Evolutionary conservation across 805 yeast species (phyloP).

Genomic region (Candida odintsovae): DNA sequence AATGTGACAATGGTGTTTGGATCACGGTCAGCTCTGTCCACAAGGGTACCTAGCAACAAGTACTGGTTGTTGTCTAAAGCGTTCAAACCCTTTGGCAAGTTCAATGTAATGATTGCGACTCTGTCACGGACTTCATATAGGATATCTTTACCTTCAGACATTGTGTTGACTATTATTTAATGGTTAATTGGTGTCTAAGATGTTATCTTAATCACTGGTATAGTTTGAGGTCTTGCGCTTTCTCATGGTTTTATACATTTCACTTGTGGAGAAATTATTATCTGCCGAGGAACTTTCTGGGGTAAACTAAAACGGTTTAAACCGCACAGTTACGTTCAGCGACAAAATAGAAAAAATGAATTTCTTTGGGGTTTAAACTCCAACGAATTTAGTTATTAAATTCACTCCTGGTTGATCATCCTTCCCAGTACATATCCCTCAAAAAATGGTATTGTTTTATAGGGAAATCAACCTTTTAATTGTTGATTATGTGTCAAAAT

Average conservation of each 20-base stretch:
- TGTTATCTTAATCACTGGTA: no score
- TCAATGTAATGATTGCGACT: slow-evolving; percentile 58
- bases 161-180: no score
- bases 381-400: neutral
- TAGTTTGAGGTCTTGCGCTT: no score
- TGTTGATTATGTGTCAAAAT: neutral
- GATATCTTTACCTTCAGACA: slow-evolving; percentile 23
- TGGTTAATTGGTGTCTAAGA: no score
- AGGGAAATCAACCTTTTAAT: no score
- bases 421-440: neutral
- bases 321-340: no score
- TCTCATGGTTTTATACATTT: neutral
- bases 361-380: neutral
- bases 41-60: slow-evolving; percentile 47
- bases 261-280: no score
- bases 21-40: slow-evolving; percentile 59
- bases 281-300: neutral
- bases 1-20: slow-evolving; percentile 59
- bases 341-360: neutral
- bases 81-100: slow-evolving; percentile 55
- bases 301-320: neutral
- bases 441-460: no score
- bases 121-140: slow-evolving; percentile 32
- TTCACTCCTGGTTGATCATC: no score
- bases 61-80: slow-evolving; percentile 66